Base-by-base conservation (phyloP, 2,329 filamentous ascomycete species). In the Claviceps sp. region DNA sequence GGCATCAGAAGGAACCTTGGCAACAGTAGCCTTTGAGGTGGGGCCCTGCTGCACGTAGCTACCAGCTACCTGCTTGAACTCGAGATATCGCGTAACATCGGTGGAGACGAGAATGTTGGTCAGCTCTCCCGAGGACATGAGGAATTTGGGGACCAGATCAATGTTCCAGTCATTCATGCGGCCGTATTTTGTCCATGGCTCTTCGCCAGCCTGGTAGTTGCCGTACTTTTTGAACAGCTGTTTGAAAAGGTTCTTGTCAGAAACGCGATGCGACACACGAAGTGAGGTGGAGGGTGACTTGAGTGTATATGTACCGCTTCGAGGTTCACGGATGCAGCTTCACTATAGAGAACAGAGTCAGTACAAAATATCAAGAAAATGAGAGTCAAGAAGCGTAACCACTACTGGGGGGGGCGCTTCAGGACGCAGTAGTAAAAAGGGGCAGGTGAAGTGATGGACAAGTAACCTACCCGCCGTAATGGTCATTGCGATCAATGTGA, bases 131-230 rank as follows among this genome's bases (percentile, higher is more conserved):
- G 94, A 95, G 55, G 91, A 89, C 90, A 98, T 97, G 70, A 98
- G 81, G 64, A 98, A 84, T 79, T 98, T 98, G 60, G 93, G 91
- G 48, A 98, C 90, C 56, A 98, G 80, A 68, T 98, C 94, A 71
- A 98, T 94, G 77, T 96, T 97, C 93, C 93, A 98, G 79, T 97
- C 91, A 73, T 96, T 96, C 68, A 84, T 77, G 55, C 93, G 86
- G 62, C 91, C 91, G 70, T 96, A 97, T 72, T 95, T 90, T 77
- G 94, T 91, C 93, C 93, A 97, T 59, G 91, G 90, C 76, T 96
- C 87, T 65, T 89, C 84, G 61, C 86, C 87, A 56, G 78, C 68
- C 55, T 73, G 68, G 67, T 82, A 87, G 76, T 93, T 93, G 68
- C 88, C 87, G 70, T 95, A 94, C 70, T 90, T 94, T 76, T 93